Evolutionary conservation across 2,329 filamentous ascomycete species (phyloP).

Genomic region (Coniochaeta hoffmannii): DNA sequence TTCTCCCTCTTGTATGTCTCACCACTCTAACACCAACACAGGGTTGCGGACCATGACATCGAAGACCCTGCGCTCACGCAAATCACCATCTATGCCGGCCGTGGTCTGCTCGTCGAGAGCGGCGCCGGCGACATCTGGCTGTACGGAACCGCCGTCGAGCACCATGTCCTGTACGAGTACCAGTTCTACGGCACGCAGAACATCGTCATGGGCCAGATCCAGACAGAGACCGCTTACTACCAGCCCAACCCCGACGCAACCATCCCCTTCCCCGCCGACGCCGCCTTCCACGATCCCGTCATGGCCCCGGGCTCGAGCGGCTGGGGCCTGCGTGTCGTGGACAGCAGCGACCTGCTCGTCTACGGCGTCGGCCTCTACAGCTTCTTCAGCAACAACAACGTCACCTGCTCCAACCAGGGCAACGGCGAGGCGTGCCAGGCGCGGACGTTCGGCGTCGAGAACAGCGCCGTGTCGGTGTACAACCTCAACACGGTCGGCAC

Average conservation of each 20-base stretch:
- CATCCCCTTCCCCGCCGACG: conserved; percentile 38
- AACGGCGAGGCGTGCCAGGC: conserved; percentile 31
- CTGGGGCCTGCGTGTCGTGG: conserved; percentile 54
- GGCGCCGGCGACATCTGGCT: conserved; percentile 42
- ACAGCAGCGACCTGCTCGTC: conserved; percentile 40
- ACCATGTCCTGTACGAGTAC: conserved; percentile 57
- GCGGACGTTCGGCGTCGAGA: conserved; percentile 29
- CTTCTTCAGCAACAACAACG: conserved; percentile 52
- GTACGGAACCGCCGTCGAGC: conserved; percentile 52
- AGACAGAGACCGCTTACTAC: conserved; percentile 62
- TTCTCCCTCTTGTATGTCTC: neutral
- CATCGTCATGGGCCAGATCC: conserved; percentile 52
- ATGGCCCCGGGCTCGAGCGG: conserved; percentile 37
- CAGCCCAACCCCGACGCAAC: conserved; percentile 50
- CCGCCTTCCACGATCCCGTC: conserved; percentile 34
- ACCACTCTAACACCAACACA: neutral
- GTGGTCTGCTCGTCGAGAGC: conserved; percentile 29
- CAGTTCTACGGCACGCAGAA: conserved; percentile 49
- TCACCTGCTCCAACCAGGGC: conserved; percentile 25
- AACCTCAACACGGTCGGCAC: conserved; percentile 40
- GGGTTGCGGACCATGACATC: conserved; percentile 22
- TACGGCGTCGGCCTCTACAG: conserved; percentile 56
- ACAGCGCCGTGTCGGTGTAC: conserved; percentile 30
- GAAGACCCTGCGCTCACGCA: conserved; percentile 18
- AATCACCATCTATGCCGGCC: conserved; percentile 23